phyloP scores from a whole-genome alignment of 805 yeast species.

The Candida qinlingensis region DNA sequence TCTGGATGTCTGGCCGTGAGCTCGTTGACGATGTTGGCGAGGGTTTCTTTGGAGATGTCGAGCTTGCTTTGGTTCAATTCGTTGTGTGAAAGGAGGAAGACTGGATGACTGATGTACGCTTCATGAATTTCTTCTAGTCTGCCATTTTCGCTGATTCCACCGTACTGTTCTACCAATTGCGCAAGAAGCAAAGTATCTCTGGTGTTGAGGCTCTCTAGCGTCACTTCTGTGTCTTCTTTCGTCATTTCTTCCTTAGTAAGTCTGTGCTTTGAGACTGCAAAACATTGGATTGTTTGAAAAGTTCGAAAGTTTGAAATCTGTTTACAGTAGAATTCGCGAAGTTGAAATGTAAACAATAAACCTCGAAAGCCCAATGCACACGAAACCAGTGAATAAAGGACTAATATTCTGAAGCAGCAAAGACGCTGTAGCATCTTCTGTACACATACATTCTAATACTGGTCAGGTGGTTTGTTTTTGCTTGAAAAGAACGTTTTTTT shows the following conservation, averaged over 20 bases:
- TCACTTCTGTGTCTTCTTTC: background rate
- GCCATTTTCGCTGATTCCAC: slow-evolving; percentile 2
- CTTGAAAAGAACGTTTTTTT: background rate
- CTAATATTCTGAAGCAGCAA: too few relatives aligned
- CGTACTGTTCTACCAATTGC: slow-evolving; percentile 21
- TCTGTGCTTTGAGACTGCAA: too few relatives aligned
- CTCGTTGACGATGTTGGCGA: slow-evolving; percentile 4
- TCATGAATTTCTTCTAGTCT: slow-evolving; percentile 10
- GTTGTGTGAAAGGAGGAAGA: slow-evolving; percentile 21
- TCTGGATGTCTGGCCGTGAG: slow-evolving; percentile 7
- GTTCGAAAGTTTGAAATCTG: too few relatives aligned
- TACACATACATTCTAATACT: background rate
- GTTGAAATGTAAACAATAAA: background rate
- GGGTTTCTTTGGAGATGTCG: slow-evolving; percentile 6
- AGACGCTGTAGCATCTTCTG: too few relatives aligned
- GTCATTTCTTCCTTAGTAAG: background rate
- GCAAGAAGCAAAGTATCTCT: slow-evolving; percentile 19
- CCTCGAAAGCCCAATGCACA: background rate
- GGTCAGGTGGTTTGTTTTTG: background rate
- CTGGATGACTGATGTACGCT: slow-evolving; percentile 17
- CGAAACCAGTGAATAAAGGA: too few relatives aligned
- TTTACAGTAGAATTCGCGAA: background rate
- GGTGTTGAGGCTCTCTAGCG: slow-evolving; percentile 15
- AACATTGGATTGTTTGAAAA: too few relatives aligned
- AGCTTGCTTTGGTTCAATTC: slow-evolving; percentile 9